Evolutionary conservation across 1,284 basidiomycete species (phyloP).

Genomic region (Hemileia vastatrix): DNA sequence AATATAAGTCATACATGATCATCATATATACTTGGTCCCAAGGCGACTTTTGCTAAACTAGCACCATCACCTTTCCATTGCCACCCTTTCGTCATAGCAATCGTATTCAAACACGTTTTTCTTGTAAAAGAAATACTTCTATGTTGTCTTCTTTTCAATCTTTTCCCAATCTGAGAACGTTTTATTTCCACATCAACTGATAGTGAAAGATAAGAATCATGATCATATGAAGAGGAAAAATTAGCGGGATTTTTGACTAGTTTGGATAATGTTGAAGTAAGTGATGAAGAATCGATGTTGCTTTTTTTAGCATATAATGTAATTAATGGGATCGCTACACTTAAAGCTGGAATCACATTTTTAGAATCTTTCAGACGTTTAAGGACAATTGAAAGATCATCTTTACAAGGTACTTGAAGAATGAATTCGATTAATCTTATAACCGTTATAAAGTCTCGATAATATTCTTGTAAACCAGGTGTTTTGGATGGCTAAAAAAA

Average conservation of each 20-base stretch:
- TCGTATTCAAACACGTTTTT: conserved; percentile 21
- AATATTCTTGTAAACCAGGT: conserved; percentile 49
- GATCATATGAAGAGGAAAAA: too few species aligned
- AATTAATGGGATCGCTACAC: conserved; percentile 12
- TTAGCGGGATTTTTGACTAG: too few species aligned
- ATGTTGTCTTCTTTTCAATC: too few species aligned
- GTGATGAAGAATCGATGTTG: too few species aligned
- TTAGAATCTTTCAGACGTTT: conserved; percentile 1
- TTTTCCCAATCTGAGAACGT: too few species aligned
- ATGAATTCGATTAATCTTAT: conserved; percentile 57
- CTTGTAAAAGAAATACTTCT: too few species aligned
- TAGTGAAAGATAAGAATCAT: too few species aligned
- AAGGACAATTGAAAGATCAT: conserved; percentile 5
- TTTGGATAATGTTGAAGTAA: too few species aligned
- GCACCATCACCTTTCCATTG: conserved; percentile 11
- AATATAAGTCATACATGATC: conserved; percentile 19
- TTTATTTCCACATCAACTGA: too few species aligned
- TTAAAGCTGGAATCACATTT: conserved; percentile 4
- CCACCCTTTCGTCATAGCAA: conserved; percentile 22
- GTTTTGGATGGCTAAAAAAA: conserved; percentile 16
- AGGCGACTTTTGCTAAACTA: conserved; percentile 12
- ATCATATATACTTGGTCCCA: conserved; percentile 19
- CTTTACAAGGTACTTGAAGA: conserved; percentile 50
- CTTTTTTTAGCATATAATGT: conserved; percentile 10
- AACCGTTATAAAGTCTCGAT: conserved; percentile 59